Evolutionary conservation across 495 filamentous ascomycete genomes (phyloP).

Genomic region (Lasiosphaeriaceae sp.): DNA sequence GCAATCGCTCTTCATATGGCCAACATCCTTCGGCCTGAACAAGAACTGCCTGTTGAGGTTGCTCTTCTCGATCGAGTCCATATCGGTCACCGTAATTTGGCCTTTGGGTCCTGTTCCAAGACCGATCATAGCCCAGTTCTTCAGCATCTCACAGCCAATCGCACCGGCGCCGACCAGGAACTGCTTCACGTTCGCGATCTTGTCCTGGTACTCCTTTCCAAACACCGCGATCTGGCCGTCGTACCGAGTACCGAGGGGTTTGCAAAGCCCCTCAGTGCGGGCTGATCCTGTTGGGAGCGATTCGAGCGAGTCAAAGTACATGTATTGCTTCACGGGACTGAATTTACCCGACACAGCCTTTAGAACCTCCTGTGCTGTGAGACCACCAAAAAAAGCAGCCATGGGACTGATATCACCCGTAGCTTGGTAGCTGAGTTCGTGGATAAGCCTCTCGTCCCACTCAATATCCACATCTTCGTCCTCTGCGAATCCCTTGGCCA

Average conservation of each 20-base stretch:
- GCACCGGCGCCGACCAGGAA: slow-evolving; percentile 97
- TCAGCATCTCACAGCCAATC: slow-evolving; percentile 98
- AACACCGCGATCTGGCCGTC: slow-evolving; percentile 98
- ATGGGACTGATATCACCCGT: slow-evolving; percentile 85
- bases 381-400: slow-evolving; percentile 92
- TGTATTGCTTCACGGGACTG: slow-evolving; percentile 82
- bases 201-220: slow-evolving; percentile 89
- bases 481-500: slow-evolving; percentile 65
- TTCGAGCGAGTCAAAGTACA: slow-evolving; percentile 97
- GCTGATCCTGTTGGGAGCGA: slow-evolving; percentile 71
- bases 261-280: slow-evolving; percentile 83
- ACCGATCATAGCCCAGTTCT: slow-evolving; percentile 99
- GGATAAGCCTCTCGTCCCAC: slow-evolving; percentile 86
- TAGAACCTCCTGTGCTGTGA: slow-evolving; percentile 92
- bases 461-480: slow-evolving; percentile 71
- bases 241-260: slow-evolving; percentile 77
- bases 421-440: slow-evolving; percentile 94
- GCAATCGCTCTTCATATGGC: slow-evolving; percentile 94
- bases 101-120: slow-evolving; percentile 85
- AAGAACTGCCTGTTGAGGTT: slow-evolving; percentile 98
- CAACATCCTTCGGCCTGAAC: slow-evolving; percentile 91
- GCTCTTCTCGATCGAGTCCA: slow-evolving; percentile 98
- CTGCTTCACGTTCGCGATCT: slow-evolving; percentile 79
- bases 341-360: slow-evolving; percentile 99
- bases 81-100: slow-evolving; percentile 88